phyloP scores from a whole-genome alignment of 805 yeast species.

The Suhomyces canberraensis region DNA sequence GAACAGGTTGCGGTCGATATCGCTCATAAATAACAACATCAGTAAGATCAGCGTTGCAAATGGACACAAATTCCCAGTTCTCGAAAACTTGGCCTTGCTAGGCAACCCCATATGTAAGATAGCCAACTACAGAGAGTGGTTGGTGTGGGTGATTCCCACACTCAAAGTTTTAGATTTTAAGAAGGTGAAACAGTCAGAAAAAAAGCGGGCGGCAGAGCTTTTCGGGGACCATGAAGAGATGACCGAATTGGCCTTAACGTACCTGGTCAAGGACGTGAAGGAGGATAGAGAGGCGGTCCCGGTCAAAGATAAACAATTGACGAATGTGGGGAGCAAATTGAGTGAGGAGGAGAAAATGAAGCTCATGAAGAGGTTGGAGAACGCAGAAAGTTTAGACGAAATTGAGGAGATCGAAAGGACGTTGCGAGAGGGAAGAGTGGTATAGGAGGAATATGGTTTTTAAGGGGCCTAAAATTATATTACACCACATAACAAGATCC shows the following conservation, averaged over 20 bases:
- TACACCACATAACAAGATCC: too few species aligned
- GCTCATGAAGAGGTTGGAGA: slow-evolving; percentile 51
- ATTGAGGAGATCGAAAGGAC: slow-evolving; percentile 66
- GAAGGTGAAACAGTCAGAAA: slow-evolving; percentile 55
- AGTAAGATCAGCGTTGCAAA: slow-evolving; percentile 39
- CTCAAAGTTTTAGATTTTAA: slow-evolving; percentile 66
- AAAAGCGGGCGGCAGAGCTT: slow-evolving; percentile 41
- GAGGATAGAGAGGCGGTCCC: slow-evolving; percentile 1
- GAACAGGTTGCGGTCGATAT: slow-evolving; percentile 46
- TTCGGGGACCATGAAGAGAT: slow-evolving; percentile 31
- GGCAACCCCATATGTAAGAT: slow-evolving; percentile 56
- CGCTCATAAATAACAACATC: slow-evolving; percentile 52
- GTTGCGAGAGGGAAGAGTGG: slow-evolving; percentile 23
- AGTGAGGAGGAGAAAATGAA: slow-evolving; percentile 50
- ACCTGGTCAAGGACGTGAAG: slow-evolving; percentile 6
- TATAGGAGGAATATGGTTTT: too few species aligned
- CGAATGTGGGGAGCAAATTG: slow-evolving; percentile 42
- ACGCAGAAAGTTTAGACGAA: slow-evolving; percentile 70
- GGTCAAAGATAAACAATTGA: slow-evolving; percentile 26
- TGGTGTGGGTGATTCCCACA: slow-evolving; percentile 61
- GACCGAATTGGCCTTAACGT: slow-evolving; percentile 14
- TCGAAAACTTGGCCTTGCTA: slow-evolving; percentile 48
- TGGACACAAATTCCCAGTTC: slow-evolving; percentile 28
- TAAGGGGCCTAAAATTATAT: too few species aligned
- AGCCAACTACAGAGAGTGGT: slow-evolving; percentile 55